Percentiles rank a stretch among this genome's conserved stretches.
These are phyloP conservation scores for Achaetomium macrosporum DNA, from an alignment of 2,329 filamentous ascomycete genomes.

Conservation along the genomic window DNA sequence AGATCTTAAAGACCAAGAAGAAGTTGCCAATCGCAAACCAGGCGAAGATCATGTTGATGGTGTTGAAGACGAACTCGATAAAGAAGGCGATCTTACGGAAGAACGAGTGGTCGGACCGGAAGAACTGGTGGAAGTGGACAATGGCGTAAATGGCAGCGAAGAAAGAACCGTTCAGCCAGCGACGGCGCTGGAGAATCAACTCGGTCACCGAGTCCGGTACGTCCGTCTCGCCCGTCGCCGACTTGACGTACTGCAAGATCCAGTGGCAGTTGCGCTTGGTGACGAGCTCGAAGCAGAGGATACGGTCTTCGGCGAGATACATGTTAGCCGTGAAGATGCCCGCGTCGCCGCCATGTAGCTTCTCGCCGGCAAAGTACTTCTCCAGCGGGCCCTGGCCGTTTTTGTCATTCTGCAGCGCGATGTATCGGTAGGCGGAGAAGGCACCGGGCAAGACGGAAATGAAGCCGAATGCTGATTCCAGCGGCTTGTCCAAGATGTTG, in stretches of 20 bases:
- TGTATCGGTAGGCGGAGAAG: slow-evolving; percentile 95
- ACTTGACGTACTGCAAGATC: slow-evolving; percentile 98
- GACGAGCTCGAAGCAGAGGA: slow-evolving; percentile 96
- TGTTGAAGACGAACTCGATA: slow-evolving; percentile 90
- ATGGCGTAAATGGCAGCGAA: slow-evolving; percentile 95
- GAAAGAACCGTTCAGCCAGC: slow-evolving; percentile 98
- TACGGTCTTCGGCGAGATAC: slow-evolving; percentile 98
- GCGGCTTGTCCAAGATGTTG: slow-evolving; percentile 95
- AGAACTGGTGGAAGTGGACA: slow-evolving; percentile 93
- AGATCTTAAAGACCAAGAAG: slow-evolving; percentile 96
- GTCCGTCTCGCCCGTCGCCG: slow-evolving; percentile 91
- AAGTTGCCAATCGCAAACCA: slow-evolving; percentile 99
- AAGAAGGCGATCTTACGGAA: slow-evolving; percentile 85
- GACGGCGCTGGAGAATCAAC: slow-evolving; percentile 87
- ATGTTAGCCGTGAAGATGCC: slow-evolving; percentile 99
- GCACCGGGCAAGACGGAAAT: slow-evolving; percentile 95
- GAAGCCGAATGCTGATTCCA: slow-evolving; percentile 96
- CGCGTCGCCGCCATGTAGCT: slow-evolving; percentile 85
- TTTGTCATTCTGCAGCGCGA: slow-evolving; percentile 95
- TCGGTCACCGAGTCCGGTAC: slow-evolving; percentile 92
- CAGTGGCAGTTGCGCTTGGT: slow-evolving; percentile 96
- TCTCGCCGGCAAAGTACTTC: slow-evolving; percentile 96
- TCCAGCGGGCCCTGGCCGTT: slow-evolving; percentile 86
- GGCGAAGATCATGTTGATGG: slow-evolving; percentile 93
- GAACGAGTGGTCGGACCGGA: slow-evolving; percentile 84